Base-by-base conservation (phyloP, 306 rosid species). In the Rosa multiflora region DNA sequence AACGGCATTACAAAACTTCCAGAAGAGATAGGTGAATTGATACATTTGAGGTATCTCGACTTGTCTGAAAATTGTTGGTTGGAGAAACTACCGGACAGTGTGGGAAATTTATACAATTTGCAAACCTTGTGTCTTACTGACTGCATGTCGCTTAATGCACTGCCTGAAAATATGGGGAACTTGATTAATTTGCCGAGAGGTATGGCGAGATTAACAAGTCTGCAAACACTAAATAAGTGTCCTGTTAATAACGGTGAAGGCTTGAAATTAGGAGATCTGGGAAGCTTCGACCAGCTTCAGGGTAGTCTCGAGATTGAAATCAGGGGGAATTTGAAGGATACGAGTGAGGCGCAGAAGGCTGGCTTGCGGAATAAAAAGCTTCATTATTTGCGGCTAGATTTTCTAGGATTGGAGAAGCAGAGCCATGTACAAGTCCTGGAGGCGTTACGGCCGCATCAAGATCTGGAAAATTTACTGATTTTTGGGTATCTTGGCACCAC, bases 241-340 rank as follows among this genome's bases (percentile, higher is more conserved):
- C 61, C 26, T 55, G 61, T 55, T 55, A 18, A 1, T 18, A 18
- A 4, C 2, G 29, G 6, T 18, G 64, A 32, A 72, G n/a, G n/a
- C 13, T 62, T 62, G 5, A 73, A 52, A 23, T 44, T 73, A 51
- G 49, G 43, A 73, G 67, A 73, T 9, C 43, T 53, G 66, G 42
- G 6, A 20, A 35, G 23, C 48, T 53, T 53, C 49, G 59, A 53
- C 61, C 61, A 35, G 66, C 67, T 56, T 56, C 32, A 56, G 5
- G 9, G n/a, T 1, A 18, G 6, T 10, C 43, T 63, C 10, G 0
- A 0, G 0, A 73, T 73, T 15, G 0, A 0, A 3, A 0, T 21
- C 42, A 8, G 17, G 8, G 58, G 23, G 47, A 20, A 43, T 32
- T 18, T 18, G 18, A n/a, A n/a, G 26, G 26, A 26, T 26, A 26